These are phyloP conservation scores for Arabidopsis hybrid DNA, from an alignment of 441 rosid species.

Conservation along the genomic window DNA sequence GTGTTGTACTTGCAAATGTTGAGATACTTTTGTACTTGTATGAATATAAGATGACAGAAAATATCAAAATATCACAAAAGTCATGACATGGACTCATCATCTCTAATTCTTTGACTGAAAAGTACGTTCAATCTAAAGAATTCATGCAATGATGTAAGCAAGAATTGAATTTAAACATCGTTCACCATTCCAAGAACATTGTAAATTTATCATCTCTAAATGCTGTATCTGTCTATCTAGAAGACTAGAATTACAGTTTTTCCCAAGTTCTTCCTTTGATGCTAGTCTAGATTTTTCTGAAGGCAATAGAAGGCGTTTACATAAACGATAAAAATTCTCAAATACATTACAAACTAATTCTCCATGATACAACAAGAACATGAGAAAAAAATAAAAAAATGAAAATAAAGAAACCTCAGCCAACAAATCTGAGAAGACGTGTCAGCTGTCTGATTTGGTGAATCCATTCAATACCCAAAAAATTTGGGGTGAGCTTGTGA, in stretches of 20 bases:
- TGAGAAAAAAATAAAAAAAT: not conserved
- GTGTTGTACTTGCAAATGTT: slow-evolving; percentile 17
- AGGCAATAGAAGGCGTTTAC: slow-evolving; percentile 6
- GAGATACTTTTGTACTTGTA: not conserved
- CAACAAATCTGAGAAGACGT: not conserved
- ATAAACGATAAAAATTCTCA: slow-evolving; percentile 15
- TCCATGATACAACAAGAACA: slow-evolving; percentile 32
- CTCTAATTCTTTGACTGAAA: too few relatives aligned
- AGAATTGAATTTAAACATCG: not conserved
- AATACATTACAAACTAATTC: slow-evolving; percentile 35
- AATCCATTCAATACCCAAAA: slow-evolving; percentile 34
- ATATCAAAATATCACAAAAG: not conserved
- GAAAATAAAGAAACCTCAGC: not conserved
- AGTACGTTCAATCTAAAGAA: not conserved
- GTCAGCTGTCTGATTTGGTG: slow-evolving; percentile 11
- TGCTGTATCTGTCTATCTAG: not conserved
- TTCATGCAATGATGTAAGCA: not conserved
- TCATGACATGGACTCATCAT: not conserved
- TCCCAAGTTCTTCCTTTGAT: not conserved
- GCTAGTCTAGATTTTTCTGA: not conserved
- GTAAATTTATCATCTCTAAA: not conserved
- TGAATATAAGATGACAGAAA: not conserved
- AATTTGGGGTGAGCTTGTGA: slow-evolving; percentile 7
- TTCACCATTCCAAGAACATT: not conserved
- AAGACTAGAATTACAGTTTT: not conserved